Evolutionary conservation across 163 green algal genomes (phyloP), one percentile per base, ranked within the genome.

Genomic region (Trebouxia gelatinosa): DNA sequence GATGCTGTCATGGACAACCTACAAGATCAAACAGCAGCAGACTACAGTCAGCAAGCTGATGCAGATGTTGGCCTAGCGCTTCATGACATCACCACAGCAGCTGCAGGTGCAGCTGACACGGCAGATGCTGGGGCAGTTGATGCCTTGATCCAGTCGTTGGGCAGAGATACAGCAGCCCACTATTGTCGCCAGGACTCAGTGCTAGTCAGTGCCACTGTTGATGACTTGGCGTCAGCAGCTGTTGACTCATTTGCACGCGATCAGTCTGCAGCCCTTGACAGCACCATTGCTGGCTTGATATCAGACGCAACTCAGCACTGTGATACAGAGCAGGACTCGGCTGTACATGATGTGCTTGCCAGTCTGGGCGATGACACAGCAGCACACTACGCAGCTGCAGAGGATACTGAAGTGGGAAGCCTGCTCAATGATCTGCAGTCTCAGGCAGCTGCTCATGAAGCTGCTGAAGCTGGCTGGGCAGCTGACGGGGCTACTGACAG

Each of bases 171-270:
- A 50, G 64, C 64, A 34, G 35, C 21, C 2, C 35, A 72, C 3
- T 72, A 72, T 23, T 34, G 35, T 11, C 64, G 64, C 26, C 64
- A 72, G 13, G 64, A 72, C 11, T 72, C 64, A 51, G 35, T 17
- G 17, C 64, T 72, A 23, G 64, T 72, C 64, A 72, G 50, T 54
- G 64, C 64, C 5, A 72, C 64, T 21, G 21, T 72, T 51, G 35
- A 54, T 37, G 26, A 16, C 21, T 9, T 72, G 35, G 32, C 64
- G 32, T 19, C 64, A 72, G 64, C 50, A 1, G 64, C 64, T 26
- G 6, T 51, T 21, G 7, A 31, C 0, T 37, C 50, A 7, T 72
- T 72, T 34, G 23, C 64, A n/a, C 6, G 5, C 13, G 64, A 72
- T 34, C 64, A 72, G 64, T 51, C 64, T 26, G 23, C 64, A 34